Base-by-base conservation (phyloP, 495 filamentous ascomycete species). In the Penicillium cataractarum region DNA sequence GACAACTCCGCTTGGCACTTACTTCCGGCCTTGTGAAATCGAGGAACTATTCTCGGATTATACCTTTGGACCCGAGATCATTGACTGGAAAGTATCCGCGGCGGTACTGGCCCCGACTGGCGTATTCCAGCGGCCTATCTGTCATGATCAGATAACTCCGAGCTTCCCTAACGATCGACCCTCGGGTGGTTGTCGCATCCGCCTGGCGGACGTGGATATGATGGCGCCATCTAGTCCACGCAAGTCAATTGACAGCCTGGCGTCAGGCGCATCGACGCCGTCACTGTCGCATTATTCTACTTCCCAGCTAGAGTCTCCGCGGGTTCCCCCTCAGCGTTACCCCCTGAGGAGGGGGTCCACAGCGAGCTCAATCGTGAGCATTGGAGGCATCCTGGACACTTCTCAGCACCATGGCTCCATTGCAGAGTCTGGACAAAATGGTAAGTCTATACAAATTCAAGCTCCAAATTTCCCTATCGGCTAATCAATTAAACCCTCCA, bases 321-420 rank as follows among this genome's bases (percentile, higher is more conserved):
- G 78, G 12, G 76, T 71, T 35, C 75, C 72, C 64, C 72, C 74
- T 60, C 78, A 79, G 42, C 67, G 79, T 62, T 80, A 78, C 67
- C 76, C 78, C 69, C 75, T 80, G 68, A 83, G 92, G 67, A 81
- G 93, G 77, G 91, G 87, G 55, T 98, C 94, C 21, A 90, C 87
- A 4, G 89, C 94, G 33, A 96, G 93, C 82, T 97, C 93, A 27
- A 85, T 94, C 66, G 85, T 85, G 67, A 97, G 93, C 54, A 84
- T 91, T 62, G 89, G 89, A 24, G 89, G 89, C 27, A 82, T 89
- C 40, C 75, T 97, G 61, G 92, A 97, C 66, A 84, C 84, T 27
- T 81, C 86, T 67, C 77, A 80, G 46, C 82, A 71, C 78, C 84
- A 80, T 71, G 77, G 81, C 55, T 82, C 87, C 31, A 84, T 95